Evolutionary conservation across 768 basidiomycete genomes (phyloP), one percentile per base, ranked within the genome.

Genomic region (Pleurotus djamor): DNA sequence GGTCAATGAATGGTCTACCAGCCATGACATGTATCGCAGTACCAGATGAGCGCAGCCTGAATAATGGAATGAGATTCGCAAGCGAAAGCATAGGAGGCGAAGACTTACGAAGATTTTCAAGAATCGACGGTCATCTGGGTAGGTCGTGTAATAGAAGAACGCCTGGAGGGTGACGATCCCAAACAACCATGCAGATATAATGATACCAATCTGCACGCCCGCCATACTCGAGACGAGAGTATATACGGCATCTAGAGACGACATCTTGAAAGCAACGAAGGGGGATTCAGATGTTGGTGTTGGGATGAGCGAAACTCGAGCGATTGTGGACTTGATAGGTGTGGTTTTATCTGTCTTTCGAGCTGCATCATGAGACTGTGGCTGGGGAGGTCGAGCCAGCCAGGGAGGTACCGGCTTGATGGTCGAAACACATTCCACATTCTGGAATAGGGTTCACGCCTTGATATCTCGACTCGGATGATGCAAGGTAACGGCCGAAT

Each of bases 51-150:
- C n/a, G 33, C 51, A 36, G 51, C n/a, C 51, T 52, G 35, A 36
- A n/a, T n/a, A 43, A 55, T 28, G n/a, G 37, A 17, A 6, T 13
- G 7, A 52, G 33, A 6, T 13, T n/a, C 13, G 21, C 12, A 43
- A 43, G 3, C 10, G 37, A n/a, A 9, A 21, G 17, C 21, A 35
- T 16, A 13, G 41, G 35, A 64, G 60, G 48, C 32, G 35, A 21
- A 77, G 12, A 12, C 57, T 33, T 5, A 49, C 57, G 32, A 58
- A 33, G 13, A 48, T 16, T 14, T 48, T 48, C 13, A 58, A 36
- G 17, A 14, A 35, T n/a, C 32, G 35, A 37, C 45, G 17, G 36
- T 58, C 57, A 8, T 49, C 43, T 34, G 57, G 45, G 32, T 58
- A 48, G 33, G 13, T 58, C 12, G 28, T 13, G 32, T 41, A 58